Base-by-base conservation (phyloP, 1,284 basidiomycete species). In the Papiliotrema laurentii region DNA sequence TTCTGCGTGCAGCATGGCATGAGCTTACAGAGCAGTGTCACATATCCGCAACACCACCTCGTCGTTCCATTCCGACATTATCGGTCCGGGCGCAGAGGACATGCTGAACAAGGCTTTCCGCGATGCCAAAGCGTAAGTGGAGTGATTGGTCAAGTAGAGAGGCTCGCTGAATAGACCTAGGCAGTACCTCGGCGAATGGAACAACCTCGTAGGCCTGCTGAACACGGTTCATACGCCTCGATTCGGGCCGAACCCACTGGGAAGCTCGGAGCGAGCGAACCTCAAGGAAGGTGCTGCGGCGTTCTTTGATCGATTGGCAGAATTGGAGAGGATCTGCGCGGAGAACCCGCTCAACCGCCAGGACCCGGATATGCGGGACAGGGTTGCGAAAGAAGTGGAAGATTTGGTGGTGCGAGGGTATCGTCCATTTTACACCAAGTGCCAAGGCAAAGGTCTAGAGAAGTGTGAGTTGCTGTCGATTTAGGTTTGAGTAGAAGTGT, bases 101-200 rank as follows among this genome's bases (percentile, higher is more conserved):
- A 67, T 73, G 60, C 55, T 75, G 27, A 74, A 74, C 57, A 59
- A 56, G 30, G 59, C 66, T 4, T 72, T 72, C 51, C 55, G 71
- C 24, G 67, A 71, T 21, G 72, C 72, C 21, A 71, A 72, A 51
- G 45, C 53, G 62, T 60, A 37, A 49, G 24, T n/a, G n/a, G n/a
- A n/a, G n/a, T n/a, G n/a, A n/a, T n/a, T n/a, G n/a, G n/a, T 19
- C 39, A n/a, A 21, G 21, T 40, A 19, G 7, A 13, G 33, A 28
- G 14, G 19, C 25, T 26, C n/a, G 2, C 34, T 16, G 5, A 24
- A 25, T 2, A 44, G 26, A 18, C 18, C n/a, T 51, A 67, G 66
- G 10, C 56, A 56, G 48, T 74, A 70, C 50, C 55, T 73, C 5
- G 48, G 59, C 33, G 68, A 70, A 36, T 73, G 67, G 60, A 53